Evolutionary conservation across 345 rosid genomes (phyloP), one percentile per base, ranked within the genome.

Genomic region (Mallotus nudiflorus): DNA sequence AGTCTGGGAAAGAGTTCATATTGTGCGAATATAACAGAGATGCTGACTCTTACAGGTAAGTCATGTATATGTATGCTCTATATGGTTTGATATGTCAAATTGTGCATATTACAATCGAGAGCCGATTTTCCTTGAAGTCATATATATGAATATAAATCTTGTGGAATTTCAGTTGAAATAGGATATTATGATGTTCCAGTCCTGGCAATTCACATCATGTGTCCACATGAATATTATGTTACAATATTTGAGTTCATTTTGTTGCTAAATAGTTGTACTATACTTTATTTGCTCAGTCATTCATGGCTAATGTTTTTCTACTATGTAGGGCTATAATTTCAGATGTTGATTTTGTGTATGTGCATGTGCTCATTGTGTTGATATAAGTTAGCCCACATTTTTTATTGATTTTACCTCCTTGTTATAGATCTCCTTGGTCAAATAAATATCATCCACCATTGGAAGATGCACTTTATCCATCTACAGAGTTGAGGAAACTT

Each of bases 1-100:
- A 94, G 4, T 72, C 62, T 68, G 90, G 88, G 69, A 91, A 90
- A 76, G 93, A 87, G 73, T 94, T 90, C 81, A 90, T 94, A 70
- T 81, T 94, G 85, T 91, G 98, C 13, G 98, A 94, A 81, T 94
- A 94, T 82, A 94, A 91, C 71, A 86, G 98, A 82, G 98, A 94
- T 81, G 98, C 98, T 0, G 98, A 94, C 77, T 94, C 97, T 35
- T 89, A 94, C 72, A 88, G 97, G 98, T 88, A 77, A 58, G 42
- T 6, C 12, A 65, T n/a, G n/a, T n/a, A n/a, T n/a, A n/a, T n/a
- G n/a, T n/a, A n/a, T n/a, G n/a, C n/a, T n/a, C n/a, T n/a, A n/a
- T n/a, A n/a, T n/a, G n/a, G n/a, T 49, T 69, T 7, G 42, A 18
- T 31, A 53, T 24, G 22, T 59, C 31, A 4, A 5, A 6, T 67